These are phyloP conservation scores for Cercospora berteroae DNA, from an alignment of 2,329 filamentous ascomycete genomes.

Conservation along the genomic window DNA sequence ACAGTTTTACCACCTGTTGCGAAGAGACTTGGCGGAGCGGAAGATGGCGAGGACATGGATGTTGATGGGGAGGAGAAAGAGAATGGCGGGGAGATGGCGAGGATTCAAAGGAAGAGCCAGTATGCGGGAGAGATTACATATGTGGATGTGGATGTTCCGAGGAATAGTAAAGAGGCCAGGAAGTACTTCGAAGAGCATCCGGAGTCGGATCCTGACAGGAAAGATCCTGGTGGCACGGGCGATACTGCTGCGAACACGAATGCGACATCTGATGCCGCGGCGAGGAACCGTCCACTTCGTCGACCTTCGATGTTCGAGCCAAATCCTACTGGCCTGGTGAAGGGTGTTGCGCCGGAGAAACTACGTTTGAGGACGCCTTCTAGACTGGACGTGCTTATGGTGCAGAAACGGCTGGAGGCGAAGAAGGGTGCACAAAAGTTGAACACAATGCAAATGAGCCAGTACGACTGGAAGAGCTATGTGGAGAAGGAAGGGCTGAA, in stretches of 20 bases:
- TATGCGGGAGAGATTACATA: constrained; percentile 57
- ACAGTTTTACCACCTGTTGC: constrained; percentile 17
- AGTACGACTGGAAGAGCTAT: constrained; percentile 64
- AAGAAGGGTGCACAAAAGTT: constrained; percentile 53
- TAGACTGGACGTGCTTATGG: constrained; percentile 35
- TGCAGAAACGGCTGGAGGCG: constrained; percentile 36
- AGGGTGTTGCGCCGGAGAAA: constrained; percentile 45
- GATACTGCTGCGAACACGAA: constrained; percentile 26
- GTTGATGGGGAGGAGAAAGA: constrained; percentile 30
- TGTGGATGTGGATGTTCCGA: constrained; percentile 54
- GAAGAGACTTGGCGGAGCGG: not conserved
- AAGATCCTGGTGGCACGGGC: constrained; percentile 7
- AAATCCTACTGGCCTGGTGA: constrained; percentile 50
- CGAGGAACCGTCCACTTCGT: constrained; percentile 42
- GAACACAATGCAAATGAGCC: constrained; percentile 65
- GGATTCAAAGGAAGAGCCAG: constrained; percentile 57
- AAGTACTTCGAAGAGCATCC: constrained; percentile 49
- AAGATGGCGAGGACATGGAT: constrained; percentile 21
- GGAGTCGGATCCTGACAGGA: constrained; percentile 33
- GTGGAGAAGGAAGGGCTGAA: constrained; percentile 60
- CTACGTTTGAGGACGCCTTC: constrained; percentile 41
- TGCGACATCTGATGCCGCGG: constrained; percentile 29
- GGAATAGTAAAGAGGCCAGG: constrained; percentile 55
- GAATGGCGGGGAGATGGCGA: constrained; percentile 46
- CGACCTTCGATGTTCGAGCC: constrained; percentile 53